Base-by-base conservation (phyloP, 2,329 filamentous ascomycete genomes). In the Claviceps purpurea region DNA sequence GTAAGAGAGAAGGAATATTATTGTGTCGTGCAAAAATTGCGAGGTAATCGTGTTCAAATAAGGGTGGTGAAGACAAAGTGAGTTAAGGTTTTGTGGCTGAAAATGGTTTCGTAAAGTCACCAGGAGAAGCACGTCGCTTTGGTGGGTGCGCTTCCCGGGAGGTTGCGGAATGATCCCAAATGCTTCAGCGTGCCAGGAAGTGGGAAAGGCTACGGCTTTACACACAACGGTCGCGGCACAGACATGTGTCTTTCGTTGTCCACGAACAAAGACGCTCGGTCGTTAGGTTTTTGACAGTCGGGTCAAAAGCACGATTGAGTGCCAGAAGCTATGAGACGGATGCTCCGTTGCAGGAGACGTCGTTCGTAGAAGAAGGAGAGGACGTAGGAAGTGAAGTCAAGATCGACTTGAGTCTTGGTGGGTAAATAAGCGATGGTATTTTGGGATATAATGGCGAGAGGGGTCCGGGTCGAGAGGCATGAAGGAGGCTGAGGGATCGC, bases 311-410 rank as follows among this genome's bases (percentile, higher is more conserved):
- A 45, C 38, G 34, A 18, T 42, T 20, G 5, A 41, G 22, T n/a
- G 16, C 44, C 34, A 6, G 37, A 16, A 30, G 22, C 20, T 20
- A 16, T 44, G 14, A 18, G 39, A 39, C 26, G 30, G 5, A 47
- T 6, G 22, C 38, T 45, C 18, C 16, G 22, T 40, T 14, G n/a
- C 18, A 22, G 34, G 26, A 47, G 40, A 42, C 43, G 42, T 43
- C 30, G 13, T 24, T 50, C 46, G 55, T 54, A 48, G 45, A 37
- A 48, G 30, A 52, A 52, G 41, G 44, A 50, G 47, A 54, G n/a
- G 51, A 53, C 49, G 53, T 49, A 48, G 48, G 37, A 51, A 49
- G 47, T 48, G 49, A 50, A 41, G 30, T 24, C 37, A 26, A 30
- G 30, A 37, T 41, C 26, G 34, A 42, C 46, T 48, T 51, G 34